Percentiles rank a stretch among this genome's conserved stretches.
These are phyloP conservation scores for Aspergillus unguis DNA, from an alignment of 2,329 filamentous ascomycete species.

Conservation along the genomic window DNA sequence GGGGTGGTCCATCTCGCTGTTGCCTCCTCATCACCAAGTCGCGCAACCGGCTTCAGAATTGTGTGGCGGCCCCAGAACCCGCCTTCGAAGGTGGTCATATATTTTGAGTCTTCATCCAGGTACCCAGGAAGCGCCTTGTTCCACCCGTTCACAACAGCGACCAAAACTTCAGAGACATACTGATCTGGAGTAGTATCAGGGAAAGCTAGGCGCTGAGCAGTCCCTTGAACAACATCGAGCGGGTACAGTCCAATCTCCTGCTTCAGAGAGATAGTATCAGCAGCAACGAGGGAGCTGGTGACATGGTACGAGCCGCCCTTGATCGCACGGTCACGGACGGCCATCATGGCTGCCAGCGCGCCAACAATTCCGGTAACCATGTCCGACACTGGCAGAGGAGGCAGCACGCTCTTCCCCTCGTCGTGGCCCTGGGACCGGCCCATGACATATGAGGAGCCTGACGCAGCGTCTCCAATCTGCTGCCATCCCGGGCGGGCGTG, in stretches of 20 bases:
- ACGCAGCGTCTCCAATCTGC: conserved; percentile 47
- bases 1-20: conserved; percentile 10
- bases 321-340: background rate
- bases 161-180: conserved; percentile 24
- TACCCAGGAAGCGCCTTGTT: conserved; percentile 10
- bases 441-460: conserved; percentile 33
- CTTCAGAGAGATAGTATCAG: conserved; percentile 30
- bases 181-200: conserved; percentile 14
- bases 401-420: background rate
- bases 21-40: conserved; percentile 9
- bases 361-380: background rate
- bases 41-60: conserved; percentile 14
- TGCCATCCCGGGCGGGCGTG: conserved; percentile 48
- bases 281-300: conserved; percentile 27
- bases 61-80: conserved; percentile 10
- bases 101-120: conserved; percentile 8
- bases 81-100: conserved; percentile 15
- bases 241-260: conserved; percentile 35
- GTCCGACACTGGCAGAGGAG: background rate
- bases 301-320: conserved; percentile 19
- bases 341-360: background rate
- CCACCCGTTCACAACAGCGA: conserved; percentile 25
- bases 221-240: conserved; percentile 18
- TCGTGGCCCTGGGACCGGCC: conserved; percentile 23
- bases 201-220: background rate